Percentiles rank a stretch among this genome's conserved stretches.
These are phyloP conservation scores for Botryotinia narcissicola DNA, from an alignment of 2,329 filamentous ascomycete species.

Conservation along the genomic window DNA sequence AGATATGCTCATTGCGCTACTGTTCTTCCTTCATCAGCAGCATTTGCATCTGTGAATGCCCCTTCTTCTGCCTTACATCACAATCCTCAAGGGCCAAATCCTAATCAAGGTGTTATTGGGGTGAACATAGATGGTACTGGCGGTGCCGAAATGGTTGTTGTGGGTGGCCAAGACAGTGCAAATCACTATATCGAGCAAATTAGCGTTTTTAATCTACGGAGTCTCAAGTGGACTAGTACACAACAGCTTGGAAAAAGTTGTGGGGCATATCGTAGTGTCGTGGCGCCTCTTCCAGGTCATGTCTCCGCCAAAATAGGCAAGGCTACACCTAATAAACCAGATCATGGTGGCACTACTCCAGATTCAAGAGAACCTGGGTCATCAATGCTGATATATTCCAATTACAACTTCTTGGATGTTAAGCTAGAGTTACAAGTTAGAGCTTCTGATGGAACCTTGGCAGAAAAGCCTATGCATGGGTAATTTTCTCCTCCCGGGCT, in stretches of 20 bases:
- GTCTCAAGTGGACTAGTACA: slow-evolving; percentile 92
- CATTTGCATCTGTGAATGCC: slow-evolving; percentile 80
- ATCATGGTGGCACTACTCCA: slow-evolving; percentile 46
- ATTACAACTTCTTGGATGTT: slow-evolving; percentile 98
- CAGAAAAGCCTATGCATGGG: slow-evolving; percentile 86
- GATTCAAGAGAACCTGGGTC: slow-evolving; percentile 58
- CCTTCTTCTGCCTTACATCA: slow-evolving; percentile 85
- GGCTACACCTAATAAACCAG: slow-evolving; percentile 42
- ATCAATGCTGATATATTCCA: slow-evolving; percentile 95
- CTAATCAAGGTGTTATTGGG: slow-evolving; percentile 84
- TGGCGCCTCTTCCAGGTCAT: slow-evolving; percentile 72
- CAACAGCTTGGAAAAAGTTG: slow-evolving; percentile 86
- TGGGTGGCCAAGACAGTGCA: slow-evolving; percentile 93
- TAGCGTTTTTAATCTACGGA: slow-evolving; percentile 94
- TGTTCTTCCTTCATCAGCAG: slow-evolving; percentile 82
- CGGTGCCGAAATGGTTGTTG: slow-evolving; percentile 94
- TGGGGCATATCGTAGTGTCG: slow-evolving; percentile 93
- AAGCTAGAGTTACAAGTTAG: slow-evolving; percentile 92
- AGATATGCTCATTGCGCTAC: slow-evolving; percentile 96
- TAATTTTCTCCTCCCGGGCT: slow-evolving; percentile 86
- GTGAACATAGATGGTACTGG: slow-evolving; percentile 87
- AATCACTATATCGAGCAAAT: slow-evolving; percentile 99
- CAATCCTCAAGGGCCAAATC: slow-evolving; percentile 77
- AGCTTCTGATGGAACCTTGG: slow-evolving; percentile 75
- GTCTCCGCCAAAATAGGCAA: slow-evolving; percentile 66